A percentile compares a stretch with the other conserved stretches of the same genome.
Conservation (phyloP, 179 eudicot genomes). For the Silene noctiflora region DNA sequence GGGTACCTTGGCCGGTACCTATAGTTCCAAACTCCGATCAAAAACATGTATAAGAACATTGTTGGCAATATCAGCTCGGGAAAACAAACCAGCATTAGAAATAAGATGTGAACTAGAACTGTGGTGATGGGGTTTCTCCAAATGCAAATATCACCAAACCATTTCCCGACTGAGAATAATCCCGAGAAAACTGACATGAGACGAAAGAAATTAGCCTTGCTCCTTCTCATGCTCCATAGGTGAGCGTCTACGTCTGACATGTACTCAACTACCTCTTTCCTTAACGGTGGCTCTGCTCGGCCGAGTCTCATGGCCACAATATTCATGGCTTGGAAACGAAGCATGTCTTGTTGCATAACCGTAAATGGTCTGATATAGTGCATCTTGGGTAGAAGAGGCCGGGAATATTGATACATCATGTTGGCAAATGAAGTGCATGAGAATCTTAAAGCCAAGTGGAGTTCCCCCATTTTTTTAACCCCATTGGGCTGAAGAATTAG, state of each 20-base stretch:
- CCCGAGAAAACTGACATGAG: constrained; percentile 82
- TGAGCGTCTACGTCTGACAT: constrained; percentile 93
- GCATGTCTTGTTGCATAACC: constrained; percentile 86
- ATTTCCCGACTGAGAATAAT: constrained; percentile 65
- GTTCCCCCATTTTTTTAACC: constrained; percentile 93
- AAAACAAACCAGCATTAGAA: constrained; percentile 81
- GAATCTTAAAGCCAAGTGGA: constrained; percentile 79
- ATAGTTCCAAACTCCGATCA: constrained; percentile 89
- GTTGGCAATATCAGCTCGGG: constrained; percentile 88
- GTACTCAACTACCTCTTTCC: constrained; percentile 91
- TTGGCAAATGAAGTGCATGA: constrained; percentile 80
- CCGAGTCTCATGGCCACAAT: constrained; percentile 86
- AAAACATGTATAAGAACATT: constrained; percentile 80
- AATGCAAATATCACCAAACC: constrained; percentile 81
- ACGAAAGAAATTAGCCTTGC: constrained; percentile 91
- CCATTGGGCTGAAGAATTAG: constrained; percentile 81
- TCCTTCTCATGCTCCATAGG: constrained; percentile 93
- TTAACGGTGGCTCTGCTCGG: constrained; percentile 81
- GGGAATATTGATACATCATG: constrained; percentile 73
- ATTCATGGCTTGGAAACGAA: constrained; percentile 79
- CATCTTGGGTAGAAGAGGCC: constrained; percentile 87
- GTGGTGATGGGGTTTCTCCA: constrained; percentile 93
- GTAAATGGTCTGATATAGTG: constrained; percentile 80
- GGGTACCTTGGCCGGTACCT: constrained; percentile 88
- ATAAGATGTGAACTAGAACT: constrained; percentile 74